Evolutionary conservation across 2,329 filamentous ascomycete genomes (phyloP).

Genomic region (Cryphonectria naterciae): DNA sequence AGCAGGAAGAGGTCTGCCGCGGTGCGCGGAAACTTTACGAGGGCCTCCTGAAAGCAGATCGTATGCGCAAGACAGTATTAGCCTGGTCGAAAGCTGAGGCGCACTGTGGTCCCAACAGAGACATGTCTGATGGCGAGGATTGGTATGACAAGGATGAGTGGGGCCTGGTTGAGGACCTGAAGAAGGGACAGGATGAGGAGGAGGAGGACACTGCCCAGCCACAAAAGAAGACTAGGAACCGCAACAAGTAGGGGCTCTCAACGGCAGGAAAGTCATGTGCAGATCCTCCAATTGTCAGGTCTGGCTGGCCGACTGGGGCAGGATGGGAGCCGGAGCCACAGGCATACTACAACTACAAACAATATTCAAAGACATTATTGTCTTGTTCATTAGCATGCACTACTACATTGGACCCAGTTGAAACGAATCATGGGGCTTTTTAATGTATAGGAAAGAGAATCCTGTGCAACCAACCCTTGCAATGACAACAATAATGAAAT

Average conservation of each 20-base stretch:
- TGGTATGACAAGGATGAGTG: constrained; percentile 87
- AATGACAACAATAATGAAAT: neutral
- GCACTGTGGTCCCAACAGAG: constrained; percentile 66
- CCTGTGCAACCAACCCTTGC: neutral
- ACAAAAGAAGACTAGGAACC: constrained; percentile 64
- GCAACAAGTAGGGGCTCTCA: constrained; percentile 44
- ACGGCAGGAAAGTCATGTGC: neutral
- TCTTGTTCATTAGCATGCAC: no score
- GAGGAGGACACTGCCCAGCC: constrained; percentile 70
- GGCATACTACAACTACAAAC: neutral
- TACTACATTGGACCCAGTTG: no score
- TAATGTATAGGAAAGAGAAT: no score
- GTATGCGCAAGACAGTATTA: constrained; percentile 71
- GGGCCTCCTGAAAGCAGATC: constrained; percentile 73
- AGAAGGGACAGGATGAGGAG: constrained; percentile 82
- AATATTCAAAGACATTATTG: neutral
- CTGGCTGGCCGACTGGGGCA: neutral
- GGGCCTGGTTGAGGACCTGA: constrained; percentile 72
- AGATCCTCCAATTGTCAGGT: neutral
- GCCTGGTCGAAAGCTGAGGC: constrained; percentile 80
- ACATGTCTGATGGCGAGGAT: constrained; percentile 87
- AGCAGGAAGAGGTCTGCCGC: constrained; percentile 82
- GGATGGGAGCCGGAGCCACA: neutral
- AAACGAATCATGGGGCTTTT: no score
- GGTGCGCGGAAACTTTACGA: constrained; percentile 69